These are phyloP conservation scores for Macrophomina phaseolina DNA, from an alignment of 2,329 filamentous ascomycete genomes.

Conservation along the genomic window DNA sequence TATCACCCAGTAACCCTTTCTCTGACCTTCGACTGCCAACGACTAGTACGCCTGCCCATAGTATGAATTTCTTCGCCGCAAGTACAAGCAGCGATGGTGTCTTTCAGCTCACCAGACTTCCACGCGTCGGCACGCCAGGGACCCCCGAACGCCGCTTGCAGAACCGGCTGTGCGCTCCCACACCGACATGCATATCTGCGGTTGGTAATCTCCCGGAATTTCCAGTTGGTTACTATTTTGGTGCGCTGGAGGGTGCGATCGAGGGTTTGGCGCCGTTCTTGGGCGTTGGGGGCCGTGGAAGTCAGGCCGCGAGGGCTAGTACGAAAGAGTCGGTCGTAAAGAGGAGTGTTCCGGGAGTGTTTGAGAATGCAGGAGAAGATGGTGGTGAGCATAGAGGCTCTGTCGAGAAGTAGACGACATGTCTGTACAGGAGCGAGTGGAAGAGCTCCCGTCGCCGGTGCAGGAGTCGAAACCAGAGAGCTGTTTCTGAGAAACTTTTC, in stretches of 20 bases:
- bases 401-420: too few species aligned
- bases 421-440: too few species aligned
- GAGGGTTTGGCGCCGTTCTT: conserved; percentile 12
- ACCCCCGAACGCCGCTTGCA: background rate
- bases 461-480: too few species aligned
- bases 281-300: background rate
- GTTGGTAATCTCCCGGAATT: background rate
- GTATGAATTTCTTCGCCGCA: background rate
- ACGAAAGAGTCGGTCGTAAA: background rate
- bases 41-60: background rate
- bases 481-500: too few species aligned
- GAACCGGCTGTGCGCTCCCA: too few species aligned
- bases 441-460: too few species aligned
- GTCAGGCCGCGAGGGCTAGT: background rate
- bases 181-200: background rate
- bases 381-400: too few species aligned
- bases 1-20: too few species aligned
- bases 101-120: background rate
- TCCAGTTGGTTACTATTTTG: background rate
- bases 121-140: background rate
- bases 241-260: background rate
- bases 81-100: background rate
- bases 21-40: too few species aligned
- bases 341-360: background rate
- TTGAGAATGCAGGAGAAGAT: too few species aligned